phyloP scores from a whole-genome alignment of 1,284 basidiomycete species.

The Cutaneotrichosporon dermatis region DNA sequence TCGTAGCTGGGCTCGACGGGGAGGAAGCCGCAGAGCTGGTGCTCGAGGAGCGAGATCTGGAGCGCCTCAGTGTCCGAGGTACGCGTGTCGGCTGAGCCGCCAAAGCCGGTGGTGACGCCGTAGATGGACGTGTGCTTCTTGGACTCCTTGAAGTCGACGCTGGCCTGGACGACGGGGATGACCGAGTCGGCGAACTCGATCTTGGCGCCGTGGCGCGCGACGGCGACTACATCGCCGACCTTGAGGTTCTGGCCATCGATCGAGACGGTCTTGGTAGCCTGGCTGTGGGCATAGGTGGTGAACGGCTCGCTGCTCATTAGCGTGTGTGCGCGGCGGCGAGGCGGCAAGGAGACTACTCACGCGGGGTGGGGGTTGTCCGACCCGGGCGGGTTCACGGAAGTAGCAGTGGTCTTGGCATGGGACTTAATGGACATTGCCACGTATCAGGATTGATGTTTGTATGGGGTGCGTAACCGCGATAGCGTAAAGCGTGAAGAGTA shows the following conservation, averaged over 20 bases:
- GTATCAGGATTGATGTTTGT: neutral
- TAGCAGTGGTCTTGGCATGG: neutral
- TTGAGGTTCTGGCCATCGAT: conserved; percentile 17
- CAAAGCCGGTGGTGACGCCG: conserved; percentile 22
- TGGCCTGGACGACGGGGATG: conserved; percentile 11
- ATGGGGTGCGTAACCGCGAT: neutral
- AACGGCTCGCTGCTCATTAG: conserved; percentile 22
- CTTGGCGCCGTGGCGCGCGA: conserved; percentile 17
- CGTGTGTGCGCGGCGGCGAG: too few relatives aligned
- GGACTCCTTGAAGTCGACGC: conserved; percentile 20
- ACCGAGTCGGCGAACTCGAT: conserved; percentile 11
- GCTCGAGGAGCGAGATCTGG: conserved; percentile 23
- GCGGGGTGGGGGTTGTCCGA: neutral
- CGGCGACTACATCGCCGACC: conserved; percentile 19
- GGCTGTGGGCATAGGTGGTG: conserved; percentile 11
- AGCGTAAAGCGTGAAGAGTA: neutral
- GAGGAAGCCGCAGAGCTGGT: conserved; percentile 24
- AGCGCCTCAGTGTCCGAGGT: conserved; percentile 20
- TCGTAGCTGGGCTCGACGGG: conserved; percentile 16
- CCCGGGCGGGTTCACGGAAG: neutral
- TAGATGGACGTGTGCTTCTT: conserved; percentile 24
- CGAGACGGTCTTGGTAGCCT: conserved; percentile 6
- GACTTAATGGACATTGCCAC: conserved; percentile 1
- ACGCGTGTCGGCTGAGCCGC: conserved; percentile 20
- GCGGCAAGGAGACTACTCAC: too few relatives aligned